Conservation (phyloP, 148 eudicot genomes). For the Vaccinium vitisidaea region DNA sequence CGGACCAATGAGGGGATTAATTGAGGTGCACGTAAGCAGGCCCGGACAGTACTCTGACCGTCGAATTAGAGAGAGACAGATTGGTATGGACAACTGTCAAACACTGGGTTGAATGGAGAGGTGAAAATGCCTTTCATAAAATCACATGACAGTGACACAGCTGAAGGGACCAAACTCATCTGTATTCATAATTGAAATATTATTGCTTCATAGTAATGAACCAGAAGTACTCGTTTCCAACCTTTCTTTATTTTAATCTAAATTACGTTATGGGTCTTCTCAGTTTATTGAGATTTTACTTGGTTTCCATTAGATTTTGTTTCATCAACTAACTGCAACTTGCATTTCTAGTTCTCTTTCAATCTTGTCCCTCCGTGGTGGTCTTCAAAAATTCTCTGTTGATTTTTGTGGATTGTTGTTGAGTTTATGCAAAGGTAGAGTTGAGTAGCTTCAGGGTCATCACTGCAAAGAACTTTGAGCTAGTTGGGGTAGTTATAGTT, state of each 20-base stretch:
- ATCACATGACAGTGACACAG: slow-evolving; percentile 30
- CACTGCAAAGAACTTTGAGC: too few relatives aligned
- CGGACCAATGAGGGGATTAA: too few relatives aligned
- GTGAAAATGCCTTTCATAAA: slow-evolving; percentile 8
- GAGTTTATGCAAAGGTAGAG: too few relatives aligned
- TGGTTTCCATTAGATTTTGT: neutral
- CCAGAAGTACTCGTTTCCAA: neutral
- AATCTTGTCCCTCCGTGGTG: neutral
- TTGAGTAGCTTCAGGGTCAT: too few relatives aligned
- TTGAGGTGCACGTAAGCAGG: too few relatives aligned
- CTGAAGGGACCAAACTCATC: slow-evolving; percentile 28
- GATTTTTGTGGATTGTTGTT: too few relatives aligned
- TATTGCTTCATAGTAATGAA: slow-evolving; percentile 25
- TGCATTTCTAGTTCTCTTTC: neutral
- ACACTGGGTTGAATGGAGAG: slow-evolving; percentile 1
- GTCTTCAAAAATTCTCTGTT: too few relatives aligned
- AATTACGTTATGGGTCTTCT: neutral
- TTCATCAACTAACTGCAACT: neutral
- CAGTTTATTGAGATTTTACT: neutral
- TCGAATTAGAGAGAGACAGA: neutral
- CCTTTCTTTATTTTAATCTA: neutral
- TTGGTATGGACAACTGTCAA: slow-evolving; percentile 37
- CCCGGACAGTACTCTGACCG: too few relatives aligned
- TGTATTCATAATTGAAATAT: slow-evolving; percentile 27
- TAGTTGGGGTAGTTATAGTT: too few relatives aligned